Evolutionary conservation across 2,329 filamentous ascomycete species (phyloP).

Genomic region (Sclerotinia trifoliorum): DNA sequence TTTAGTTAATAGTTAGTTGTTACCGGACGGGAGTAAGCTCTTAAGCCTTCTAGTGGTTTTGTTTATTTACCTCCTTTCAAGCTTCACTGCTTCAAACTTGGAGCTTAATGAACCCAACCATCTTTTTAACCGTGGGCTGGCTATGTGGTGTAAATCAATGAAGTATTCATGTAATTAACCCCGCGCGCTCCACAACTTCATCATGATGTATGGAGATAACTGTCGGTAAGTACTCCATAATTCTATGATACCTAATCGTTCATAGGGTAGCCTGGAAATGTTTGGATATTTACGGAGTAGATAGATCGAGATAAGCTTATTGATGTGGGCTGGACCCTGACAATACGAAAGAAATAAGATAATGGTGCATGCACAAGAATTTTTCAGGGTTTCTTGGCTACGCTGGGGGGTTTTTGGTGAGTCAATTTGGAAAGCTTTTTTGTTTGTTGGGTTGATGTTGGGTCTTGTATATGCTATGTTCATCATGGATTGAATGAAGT

Average conservation of each 20-base stretch:
- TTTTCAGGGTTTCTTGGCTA: neutral
- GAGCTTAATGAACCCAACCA: no score
- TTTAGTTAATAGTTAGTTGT: no score
- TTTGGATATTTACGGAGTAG: no score
- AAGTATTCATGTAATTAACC: neutral
- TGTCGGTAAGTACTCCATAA: neutral
- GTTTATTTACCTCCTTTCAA: no score
- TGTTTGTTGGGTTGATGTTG: neutral
- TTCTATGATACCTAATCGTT: neutral
- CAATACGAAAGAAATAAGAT: neutral
- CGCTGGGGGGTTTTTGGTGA: neutral
- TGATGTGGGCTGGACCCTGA: neutral
- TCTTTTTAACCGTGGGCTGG: no score
- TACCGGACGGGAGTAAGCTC: no score
- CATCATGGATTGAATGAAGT: neutral
- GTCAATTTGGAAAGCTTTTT: constrained; percentile 3
- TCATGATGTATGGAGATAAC: neutral
- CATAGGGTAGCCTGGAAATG: neutral
- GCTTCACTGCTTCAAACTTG: no score
- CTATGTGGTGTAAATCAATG: no score
- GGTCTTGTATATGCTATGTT: neutral
- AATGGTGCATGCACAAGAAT: neutral
- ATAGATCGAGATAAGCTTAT: constrained; percentile 12
- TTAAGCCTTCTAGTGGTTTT: no score
- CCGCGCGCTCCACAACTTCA: neutral